Evolutionary conservation across 495 filamentous ascomycete species (phyloP), one percentile per base, ranked within the genome.

Genomic region (Xylaria bambusicola): DNA sequence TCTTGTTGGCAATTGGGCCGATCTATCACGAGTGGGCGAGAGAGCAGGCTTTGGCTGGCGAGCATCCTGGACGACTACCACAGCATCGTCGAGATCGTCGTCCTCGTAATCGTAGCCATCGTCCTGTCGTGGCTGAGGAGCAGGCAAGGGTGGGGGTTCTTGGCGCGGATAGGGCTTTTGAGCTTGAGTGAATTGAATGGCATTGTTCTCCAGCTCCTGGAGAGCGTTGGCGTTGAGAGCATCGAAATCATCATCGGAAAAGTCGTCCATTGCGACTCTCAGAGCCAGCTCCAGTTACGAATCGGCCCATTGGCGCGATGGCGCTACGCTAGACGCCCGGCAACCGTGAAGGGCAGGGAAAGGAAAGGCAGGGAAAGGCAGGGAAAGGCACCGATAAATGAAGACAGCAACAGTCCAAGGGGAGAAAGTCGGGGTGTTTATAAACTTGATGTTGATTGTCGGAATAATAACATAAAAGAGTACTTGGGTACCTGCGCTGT

Each of bases 231-330:
- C 73, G 67, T 77, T 69, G n/a, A 81, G 70, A 44, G 71, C 63
- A 55, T 79, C 77, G 63, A 81, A 71, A 26, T 70, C 76, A 62
- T 79, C 78, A 60, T 81, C 78, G 23, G 73, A 77, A 41, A 74
- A 81, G 9, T 77, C 73, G 70, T 81, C 78, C 74, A 81, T 77
- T 59, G 61, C 59, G 63, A 68, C 68, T 66, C 68, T 47, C 10
- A 50, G 63, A 71, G 63, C 44, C 68, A 52, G 59, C 49, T 31
- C n/a, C 23, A 46, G 63, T 52, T 52, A 62, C 58, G 49, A 63
- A 62, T 42, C 61, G 65, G 63, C 68, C 63, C 68, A 71, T 71
- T 64, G 62, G 66, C 62, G 49, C 62, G 35, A 58, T 61, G 6
- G 47, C 17, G 10, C 51, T 23, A 41, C 38, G 46, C 57, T 33